Conservation (phyloP, 148 eudicot genomes). For the Euryodendron excelsum region DNA sequence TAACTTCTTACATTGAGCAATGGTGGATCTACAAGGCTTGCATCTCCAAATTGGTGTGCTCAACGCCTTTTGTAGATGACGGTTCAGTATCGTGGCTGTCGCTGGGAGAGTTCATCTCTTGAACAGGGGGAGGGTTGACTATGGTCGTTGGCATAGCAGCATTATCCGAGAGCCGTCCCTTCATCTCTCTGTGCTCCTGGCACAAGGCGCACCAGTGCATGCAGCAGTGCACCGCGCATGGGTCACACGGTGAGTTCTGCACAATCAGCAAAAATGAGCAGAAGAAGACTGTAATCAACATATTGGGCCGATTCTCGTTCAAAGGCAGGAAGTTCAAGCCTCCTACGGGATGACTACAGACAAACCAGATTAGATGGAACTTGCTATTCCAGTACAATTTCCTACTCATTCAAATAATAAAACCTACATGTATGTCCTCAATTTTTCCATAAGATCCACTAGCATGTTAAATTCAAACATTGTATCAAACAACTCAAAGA, state of each 20-base stretch:
- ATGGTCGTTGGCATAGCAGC: slow-evolving; percentile 50
- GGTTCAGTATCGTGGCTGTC: slow-evolving; percentile 40
- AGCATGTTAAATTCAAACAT: background rate
- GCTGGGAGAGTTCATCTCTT: slow-evolving; percentile 62
- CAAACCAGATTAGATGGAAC: background rate
- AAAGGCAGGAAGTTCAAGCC: background rate
- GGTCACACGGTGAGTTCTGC: slow-evolving; percentile 94
- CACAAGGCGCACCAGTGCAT: slow-evolving; percentile 97
- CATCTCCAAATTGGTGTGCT: slow-evolving; percentile 65
- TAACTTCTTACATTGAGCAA: too few relatives aligned
- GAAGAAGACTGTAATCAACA: background rate
- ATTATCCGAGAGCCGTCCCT: slow-evolving; percentile 70
- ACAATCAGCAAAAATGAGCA: slow-evolving; percentile 2
- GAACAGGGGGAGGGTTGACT: slow-evolving; percentile 79
- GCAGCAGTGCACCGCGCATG: slow-evolving; percentile 91
- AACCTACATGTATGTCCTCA: background rate
- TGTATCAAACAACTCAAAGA: background rate
- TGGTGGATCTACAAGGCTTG: slow-evolving; percentile 49
- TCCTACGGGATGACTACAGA: background rate
- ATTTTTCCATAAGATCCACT: too few relatives aligned
- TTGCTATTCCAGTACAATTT: too few relatives aligned
- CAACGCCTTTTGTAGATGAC: slow-evolving; percentile 37
- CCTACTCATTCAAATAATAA: background rate
- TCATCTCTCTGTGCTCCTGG: slow-evolving; percentile 99
- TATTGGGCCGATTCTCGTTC: background rate